Percentiles rank a stretch among this genome's conserved stretches.
Evolutionary conservation across 345 rosid genomes (phyloP).

Genomic region (Aquilaria yunnanensis): DNA sequence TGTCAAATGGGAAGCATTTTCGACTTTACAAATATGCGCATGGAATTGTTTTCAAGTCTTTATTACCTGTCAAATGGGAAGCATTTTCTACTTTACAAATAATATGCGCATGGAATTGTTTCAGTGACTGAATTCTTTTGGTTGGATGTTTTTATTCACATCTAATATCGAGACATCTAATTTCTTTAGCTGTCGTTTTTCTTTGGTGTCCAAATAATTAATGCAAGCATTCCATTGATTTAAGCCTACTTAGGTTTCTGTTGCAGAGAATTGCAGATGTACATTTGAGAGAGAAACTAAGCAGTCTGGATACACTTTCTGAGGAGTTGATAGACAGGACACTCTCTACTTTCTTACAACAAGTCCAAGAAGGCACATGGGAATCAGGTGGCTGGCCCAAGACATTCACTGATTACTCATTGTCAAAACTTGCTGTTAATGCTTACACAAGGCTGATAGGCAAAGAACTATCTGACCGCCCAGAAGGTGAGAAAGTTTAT

Average conservation of each 20-base stretch:
- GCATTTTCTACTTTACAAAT: too few relatives aligned
- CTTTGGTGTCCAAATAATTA: too few relatives aligned
- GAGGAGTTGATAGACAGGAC: conserved; percentile 64
- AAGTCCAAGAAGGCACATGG: conserved; percentile 79
- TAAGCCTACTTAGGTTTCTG: conserved; percentile 7
- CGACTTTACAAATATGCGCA: too few relatives aligned
- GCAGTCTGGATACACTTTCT: conserved; percentile 44
- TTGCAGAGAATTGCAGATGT: conserved; percentile 64
- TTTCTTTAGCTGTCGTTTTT: too few relatives aligned
- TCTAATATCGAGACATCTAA: too few relatives aligned
- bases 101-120: too few relatives aligned
- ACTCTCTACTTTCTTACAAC: conserved; percentile 54
- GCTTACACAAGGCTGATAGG: conserved; percentile 69
- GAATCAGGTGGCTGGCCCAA: conserved; percentile 90
- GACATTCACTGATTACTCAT: conserved; percentile 65
- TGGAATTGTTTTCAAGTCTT: too few relatives aligned
- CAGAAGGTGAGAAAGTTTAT: conserved; percentile 71
- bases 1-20: too few relatives aligned
- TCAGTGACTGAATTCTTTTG: too few relatives aligned
- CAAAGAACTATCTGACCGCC: conserved; percentile 44
- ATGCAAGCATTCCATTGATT: not conserved
- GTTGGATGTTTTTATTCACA: too few relatives aligned
- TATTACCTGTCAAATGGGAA: too few relatives aligned
- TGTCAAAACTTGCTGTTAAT: conserved; percentile 90
- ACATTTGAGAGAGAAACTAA: conserved; percentile 50